Percentiles rank a stretch among this genome's conserved stretches.
These are phyloP conservation scores for Pichia sp. DNA, from an alignment of 1,139 yeast species.

Conservation along the genomic window DNA sequence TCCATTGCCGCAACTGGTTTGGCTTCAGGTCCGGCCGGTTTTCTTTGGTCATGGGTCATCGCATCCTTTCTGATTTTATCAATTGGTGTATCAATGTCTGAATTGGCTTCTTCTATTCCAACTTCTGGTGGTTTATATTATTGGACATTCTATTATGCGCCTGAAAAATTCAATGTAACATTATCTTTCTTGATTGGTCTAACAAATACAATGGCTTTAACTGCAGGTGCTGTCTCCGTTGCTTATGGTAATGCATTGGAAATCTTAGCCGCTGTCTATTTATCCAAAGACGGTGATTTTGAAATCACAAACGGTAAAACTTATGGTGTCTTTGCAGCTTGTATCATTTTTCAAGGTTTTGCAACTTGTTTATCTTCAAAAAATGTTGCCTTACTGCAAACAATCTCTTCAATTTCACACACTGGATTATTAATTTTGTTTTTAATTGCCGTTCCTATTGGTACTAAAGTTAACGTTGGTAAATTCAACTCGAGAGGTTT, in stretches of 20 bases:
- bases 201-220: slow-evolving; percentile 50
- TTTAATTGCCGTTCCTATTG: slow-evolving; percentile 63
- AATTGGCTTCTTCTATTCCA: slow-evolving; percentile 59
- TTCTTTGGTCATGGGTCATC: slow-evolving; percentile 62
- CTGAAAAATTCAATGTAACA: slow-evolving; percentile 34
- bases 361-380: slow-evolving; percentile 46
- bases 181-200: slow-evolving; percentile 53
- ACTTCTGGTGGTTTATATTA: slow-evolving; percentile 64
- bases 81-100: slow-evolving; percentile 52
- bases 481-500: slow-evolving; percentile 37
- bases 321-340: slow-evolving; percentile 52
- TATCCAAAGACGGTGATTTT: slow-evolving; percentile 43
- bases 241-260: slow-evolving; percentile 54
- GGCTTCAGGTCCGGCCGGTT: slow-evolving; percentile 48
- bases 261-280: slow-evolving; percentile 44
- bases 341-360: slow-evolving; percentile 39
- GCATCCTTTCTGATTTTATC: slow-evolving; percentile 44
- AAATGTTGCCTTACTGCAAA: slow-evolving; percentile 52
- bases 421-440: slow-evolving; percentile 48
- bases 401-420: slow-evolving; percentile 51
- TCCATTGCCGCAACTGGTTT: slow-evolving; percentile 36
- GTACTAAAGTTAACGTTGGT: slow-evolving; percentile 30
- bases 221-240: slow-evolving; percentile 53
- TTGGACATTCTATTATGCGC: slow-evolving; percentile 52
- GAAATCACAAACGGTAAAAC: slow-evolving; percentile 41